Percentiles rank a stretch among this genome's conserved stretches.
Conservation (phyloP, 306 rosid genomes). For the Quercus glauca region DNA sequence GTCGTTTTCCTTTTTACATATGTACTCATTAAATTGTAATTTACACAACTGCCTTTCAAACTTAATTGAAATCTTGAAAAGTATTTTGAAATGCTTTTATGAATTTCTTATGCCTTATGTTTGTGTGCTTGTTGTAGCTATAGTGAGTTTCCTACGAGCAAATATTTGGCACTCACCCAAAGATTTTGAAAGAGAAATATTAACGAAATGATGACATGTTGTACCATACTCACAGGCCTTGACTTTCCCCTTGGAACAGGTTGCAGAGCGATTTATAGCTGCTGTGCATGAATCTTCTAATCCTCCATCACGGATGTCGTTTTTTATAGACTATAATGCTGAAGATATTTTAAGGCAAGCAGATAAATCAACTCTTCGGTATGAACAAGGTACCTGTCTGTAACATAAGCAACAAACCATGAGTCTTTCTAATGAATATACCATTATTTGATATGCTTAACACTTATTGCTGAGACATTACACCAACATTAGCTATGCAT, state of each 20-base stretch:
- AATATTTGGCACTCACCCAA: too few relatives aligned
- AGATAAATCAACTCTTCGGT: conserved; percentile 60
- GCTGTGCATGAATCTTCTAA: conserved; percentile 56
- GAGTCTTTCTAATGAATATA: neutral
- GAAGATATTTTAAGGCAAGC: conserved; percentile 80
- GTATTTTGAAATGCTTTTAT: neutral
- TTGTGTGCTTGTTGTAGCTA: too few relatives aligned
- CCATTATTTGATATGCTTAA: neutral
- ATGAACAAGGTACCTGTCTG: conserved; percentile 47
- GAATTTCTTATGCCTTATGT: neutral
- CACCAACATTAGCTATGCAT: neutral
- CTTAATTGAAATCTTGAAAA: neutral
- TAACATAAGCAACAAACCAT: neutral
- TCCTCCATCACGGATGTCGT: conserved; percentile 64
- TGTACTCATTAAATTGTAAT: too few relatives aligned
- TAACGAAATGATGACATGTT: neutral
- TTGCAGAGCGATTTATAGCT: conserved; percentile 62
- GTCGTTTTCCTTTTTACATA: too few relatives aligned
- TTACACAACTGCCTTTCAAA: neutral
- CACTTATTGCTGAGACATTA: neutral
- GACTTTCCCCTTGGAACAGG: conserved; percentile 40
- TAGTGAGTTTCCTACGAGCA: too few relatives aligned
- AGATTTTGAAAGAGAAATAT: neutral
- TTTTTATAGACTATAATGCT: conserved; percentile 58
- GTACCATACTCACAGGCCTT: neutral